phyloP scores from a whole-genome alignment of 768 basidiomycete genomes.

The Kwoniella newhampshirensis region DNA sequence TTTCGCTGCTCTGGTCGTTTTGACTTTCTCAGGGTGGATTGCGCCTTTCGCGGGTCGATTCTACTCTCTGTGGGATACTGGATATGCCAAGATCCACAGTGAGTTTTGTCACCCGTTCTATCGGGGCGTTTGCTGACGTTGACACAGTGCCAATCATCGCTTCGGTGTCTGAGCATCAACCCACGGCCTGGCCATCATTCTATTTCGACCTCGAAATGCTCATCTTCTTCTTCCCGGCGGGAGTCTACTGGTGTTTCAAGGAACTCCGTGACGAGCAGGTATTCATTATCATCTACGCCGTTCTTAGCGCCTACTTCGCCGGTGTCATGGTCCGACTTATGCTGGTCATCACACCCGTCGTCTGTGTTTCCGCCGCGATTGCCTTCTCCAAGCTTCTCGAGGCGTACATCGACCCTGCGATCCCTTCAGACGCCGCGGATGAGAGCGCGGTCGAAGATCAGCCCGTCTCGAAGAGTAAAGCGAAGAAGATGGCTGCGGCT shows the following conservation, averaged over 20 bases:
- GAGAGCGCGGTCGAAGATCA: slow-evolving; percentile 34
- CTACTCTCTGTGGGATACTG: slow-evolving; percentile 99
- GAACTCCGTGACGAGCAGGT: slow-evolving; percentile 93
- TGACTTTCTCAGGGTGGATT: slow-evolving; percentile 92
- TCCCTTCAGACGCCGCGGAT: slow-evolving; percentile 60
- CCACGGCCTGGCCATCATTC: slow-evolving; percentile 99
- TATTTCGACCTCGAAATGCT: slow-evolving; percentile 99
- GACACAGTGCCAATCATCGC: slow-evolving; percentile 82
- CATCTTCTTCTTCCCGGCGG: slow-evolving; percentile 96
- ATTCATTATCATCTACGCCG: slow-evolving; percentile 96
- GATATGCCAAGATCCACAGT: slow-evolving; percentile 90
- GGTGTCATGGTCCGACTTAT: slow-evolving; percentile 99
- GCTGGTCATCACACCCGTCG: slow-evolving; percentile 94
- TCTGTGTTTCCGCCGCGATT: slow-evolving; percentile 89
- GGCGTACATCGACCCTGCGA: slow-evolving; percentile 79
- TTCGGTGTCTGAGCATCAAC: slow-evolving; percentile 98
- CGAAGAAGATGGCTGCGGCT: slow-evolving; percentile 58
- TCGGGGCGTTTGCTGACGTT: not conserved
- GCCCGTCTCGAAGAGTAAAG: slow-evolving; percentile 62
- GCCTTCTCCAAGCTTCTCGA: slow-evolving; percentile 84
- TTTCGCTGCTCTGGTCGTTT: slow-evolving; percentile 67
- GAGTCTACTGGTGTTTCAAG: slow-evolving; percentile 89
- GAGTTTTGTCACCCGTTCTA: slow-evolving; percentile 30
- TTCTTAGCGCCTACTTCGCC: slow-evolving; percentile 95
- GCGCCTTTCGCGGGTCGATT: slow-evolving; percentile 99